Evolutionary conservation across 495 filamentous ascomycete genomes (phyloP).

Genomic region (Hypoxylon fuscum): DNA sequence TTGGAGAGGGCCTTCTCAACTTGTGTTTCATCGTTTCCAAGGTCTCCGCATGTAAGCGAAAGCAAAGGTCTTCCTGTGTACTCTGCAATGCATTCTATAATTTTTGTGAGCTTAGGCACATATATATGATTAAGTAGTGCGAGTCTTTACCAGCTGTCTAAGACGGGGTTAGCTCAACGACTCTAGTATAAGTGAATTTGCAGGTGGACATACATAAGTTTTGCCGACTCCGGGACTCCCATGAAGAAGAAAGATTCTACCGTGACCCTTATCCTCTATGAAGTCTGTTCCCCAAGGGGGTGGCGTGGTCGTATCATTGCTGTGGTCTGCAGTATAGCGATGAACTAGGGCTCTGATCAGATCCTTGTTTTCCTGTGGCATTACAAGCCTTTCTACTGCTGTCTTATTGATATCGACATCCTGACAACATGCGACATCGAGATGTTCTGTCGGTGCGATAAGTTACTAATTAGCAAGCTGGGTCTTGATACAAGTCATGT

Average conservation of each 20-base stretch:
- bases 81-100: slow-evolving; percentile 28
- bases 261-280: slow-evolving; percentile 56
- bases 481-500: background rate
- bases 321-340: background rate
- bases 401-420: background rate
- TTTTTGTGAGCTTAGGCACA: background rate
- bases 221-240: slow-evolving; percentile 61
- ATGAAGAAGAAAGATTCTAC: slow-evolving; percentile 61
- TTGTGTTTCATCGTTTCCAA: background rate
- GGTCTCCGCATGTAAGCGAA: slow-evolving; percentile 14
- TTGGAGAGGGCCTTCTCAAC: slow-evolving; percentile 11
- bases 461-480: background rate
- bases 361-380: background rate
- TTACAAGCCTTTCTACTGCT: background rate
- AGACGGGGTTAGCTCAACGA: background rate
- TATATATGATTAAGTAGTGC: background rate
- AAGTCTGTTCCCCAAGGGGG: slow-evolving; percentile 44
- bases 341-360: background rate
- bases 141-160: background rate
- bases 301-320: background rate
- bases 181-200: background rate
- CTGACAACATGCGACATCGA: background rate
- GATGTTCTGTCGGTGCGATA: background rate
- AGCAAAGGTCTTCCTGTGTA: slow-evolving; percentile 11
- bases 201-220: slow-evolving; percentile 37